Percentiles rank a stretch among this genome's conserved stretches.
phyloP scores from a whole-genome alignment of 495 filamentous ascomycete genomes.

The Aspergillus leporis region DNA sequence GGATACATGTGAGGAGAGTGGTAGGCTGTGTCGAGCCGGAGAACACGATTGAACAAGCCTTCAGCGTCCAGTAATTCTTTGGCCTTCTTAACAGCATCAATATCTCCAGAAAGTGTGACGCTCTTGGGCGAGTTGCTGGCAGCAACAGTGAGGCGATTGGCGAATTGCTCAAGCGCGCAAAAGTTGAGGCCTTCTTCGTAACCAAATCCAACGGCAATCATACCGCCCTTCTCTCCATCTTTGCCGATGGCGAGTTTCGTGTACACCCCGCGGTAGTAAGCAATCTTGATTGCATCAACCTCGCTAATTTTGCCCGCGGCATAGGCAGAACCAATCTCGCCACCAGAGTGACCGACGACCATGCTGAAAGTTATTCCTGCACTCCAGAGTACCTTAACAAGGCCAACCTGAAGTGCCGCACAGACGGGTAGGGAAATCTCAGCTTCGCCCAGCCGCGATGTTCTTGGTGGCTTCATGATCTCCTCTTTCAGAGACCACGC shows the following conservation, averaged over 20 bases:
- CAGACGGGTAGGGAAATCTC: background rate
- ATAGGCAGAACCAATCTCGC: constrained; percentile 32
- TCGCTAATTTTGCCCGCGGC: constrained; percentile 24
- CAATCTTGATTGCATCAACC: constrained; percentile 24
- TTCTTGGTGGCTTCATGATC: background rate
- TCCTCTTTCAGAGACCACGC: constrained; percentile 8
- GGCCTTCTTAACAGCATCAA: background rate
- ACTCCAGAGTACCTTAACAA: background rate
- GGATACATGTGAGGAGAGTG: constrained; percentile 5
- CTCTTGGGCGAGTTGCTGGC: constrained; percentile 2
- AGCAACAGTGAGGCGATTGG: background rate
- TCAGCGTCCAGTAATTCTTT: background rate
- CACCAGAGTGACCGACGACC: constrained; percentile 29
- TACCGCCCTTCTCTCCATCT: constrained; percentile 4
- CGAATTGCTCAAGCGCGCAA: background rate
- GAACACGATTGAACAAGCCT: constrained; percentile 7
- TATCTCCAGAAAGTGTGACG: constrained; percentile 4
- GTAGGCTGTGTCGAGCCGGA: constrained; percentile 8
- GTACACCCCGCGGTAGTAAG: constrained; percentile 26
- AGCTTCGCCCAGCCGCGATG: background rate
- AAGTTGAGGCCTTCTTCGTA: constrained; percentile 10
- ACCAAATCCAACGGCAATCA: constrained; percentile 16
- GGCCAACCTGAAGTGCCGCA: background rate
- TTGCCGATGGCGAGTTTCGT: constrained; percentile 3
- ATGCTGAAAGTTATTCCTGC: background rate